phyloP scores from a whole-genome alignment of 2,329 filamentous ascomycete genomes.

The Eurotiales sp. region DNA sequence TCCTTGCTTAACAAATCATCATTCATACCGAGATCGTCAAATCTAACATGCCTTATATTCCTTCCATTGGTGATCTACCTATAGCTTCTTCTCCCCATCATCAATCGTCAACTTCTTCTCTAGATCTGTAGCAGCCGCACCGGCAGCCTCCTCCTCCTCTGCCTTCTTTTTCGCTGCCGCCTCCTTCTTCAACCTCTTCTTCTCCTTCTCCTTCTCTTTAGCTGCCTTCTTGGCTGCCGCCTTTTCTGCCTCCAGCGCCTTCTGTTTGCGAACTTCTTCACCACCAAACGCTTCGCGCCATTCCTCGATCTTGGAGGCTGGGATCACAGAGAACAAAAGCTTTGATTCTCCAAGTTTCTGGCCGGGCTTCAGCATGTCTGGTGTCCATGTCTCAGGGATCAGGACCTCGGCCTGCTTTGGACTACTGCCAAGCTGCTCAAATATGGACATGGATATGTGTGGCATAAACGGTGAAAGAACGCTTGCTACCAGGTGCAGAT shows the following conservation, averaged over 20 bases:
- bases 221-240: conserved; percentile 37
- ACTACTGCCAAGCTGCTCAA: conserved; percentile 67
- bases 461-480: conserved; percentile 84
- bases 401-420: conserved; percentile 58
- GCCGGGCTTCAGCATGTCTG: conserved; percentile 58
- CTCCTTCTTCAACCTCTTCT: conserved; percentile 44
- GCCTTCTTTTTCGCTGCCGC: conserved; percentile 18
- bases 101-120: conserved; percentile 8
- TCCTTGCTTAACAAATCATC: no score
- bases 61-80: not conserved
- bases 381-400: conserved; percentile 61
- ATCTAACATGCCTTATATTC: not conserved
- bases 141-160: not conserved
- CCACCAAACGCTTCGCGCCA: conserved; percentile 76
- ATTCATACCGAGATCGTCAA: no score
- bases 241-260: conserved; percentile 57
- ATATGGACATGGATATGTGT: conserved; percentile 69
- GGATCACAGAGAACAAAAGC: conserved; percentile 80
- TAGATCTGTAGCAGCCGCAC: not conserved
- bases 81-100: conserved; percentile 22
- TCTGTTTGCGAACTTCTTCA: conserved; percentile 64
- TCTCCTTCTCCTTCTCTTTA: conserved; percentile 42
- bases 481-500: conserved; percentile 75
- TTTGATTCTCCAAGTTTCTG: conserved; percentile 78
- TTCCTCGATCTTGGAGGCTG: conserved; percentile 73